These are phyloP conservation scores for Hanseniaspora thailandica DNA, from an alignment of 805 yeast species.

Conservation along the genomic window DNA sequence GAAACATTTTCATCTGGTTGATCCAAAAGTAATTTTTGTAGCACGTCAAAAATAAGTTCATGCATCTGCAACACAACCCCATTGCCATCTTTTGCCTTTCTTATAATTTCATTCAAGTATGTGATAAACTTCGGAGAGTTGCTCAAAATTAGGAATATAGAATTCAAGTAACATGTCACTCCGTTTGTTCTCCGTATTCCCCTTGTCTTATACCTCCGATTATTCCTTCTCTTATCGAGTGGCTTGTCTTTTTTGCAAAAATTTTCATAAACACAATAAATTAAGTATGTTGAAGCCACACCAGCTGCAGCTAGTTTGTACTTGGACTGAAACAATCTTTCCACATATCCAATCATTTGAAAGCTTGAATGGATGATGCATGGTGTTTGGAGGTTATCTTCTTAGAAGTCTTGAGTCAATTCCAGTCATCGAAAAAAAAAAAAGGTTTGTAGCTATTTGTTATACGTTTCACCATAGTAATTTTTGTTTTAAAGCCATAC, in stretches of 20 bases:
- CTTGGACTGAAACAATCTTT: neutral
- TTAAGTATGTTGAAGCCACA: neutral
- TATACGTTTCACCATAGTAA: too few species aligned
- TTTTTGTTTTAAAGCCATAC: too few species aligned
- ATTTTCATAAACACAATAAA: neutral
- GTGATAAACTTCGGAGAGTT: neutral
- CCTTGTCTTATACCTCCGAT: neutral
- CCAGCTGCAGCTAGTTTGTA: neutral
- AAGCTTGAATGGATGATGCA: neutral
- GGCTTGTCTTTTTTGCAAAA: neutral
- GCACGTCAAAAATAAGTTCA: neutral
- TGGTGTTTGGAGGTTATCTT: neutral
- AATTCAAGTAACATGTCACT: slow-evolving; percentile 4
- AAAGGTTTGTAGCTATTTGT: too few species aligned
- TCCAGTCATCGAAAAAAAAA: neutral
- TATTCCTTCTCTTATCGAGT: neutral
- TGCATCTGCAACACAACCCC: neutral
- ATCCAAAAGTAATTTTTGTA: neutral
- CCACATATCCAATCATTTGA: neutral
- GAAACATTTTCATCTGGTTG: neutral
- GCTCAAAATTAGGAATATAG: neutral
- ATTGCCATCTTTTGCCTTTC: neutral
- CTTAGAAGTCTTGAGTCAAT: neutral
- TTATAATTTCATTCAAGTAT: neutral
- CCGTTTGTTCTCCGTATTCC: slow-evolving; percentile 3